phyloP scores from a whole-genome alignment of 257 asterid species.

The Solanum dulcamara region DNA sequence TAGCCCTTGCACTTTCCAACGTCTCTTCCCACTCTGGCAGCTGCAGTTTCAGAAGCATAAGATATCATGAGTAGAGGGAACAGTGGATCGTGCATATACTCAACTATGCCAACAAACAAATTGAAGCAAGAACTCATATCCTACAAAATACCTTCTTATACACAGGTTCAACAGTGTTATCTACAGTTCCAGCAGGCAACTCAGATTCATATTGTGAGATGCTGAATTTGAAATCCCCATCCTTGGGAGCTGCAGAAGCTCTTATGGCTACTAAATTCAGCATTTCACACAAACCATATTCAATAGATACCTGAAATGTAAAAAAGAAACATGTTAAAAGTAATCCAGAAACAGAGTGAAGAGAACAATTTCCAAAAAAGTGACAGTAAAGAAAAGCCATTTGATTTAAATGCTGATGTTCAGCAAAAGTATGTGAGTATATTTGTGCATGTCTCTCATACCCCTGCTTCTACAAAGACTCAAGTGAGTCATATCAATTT shows the following conservation, averaged over 20 bases:
- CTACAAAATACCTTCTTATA: conserved; percentile 45
- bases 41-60: conserved; percentile 18
- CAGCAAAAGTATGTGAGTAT: not conserved
- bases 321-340: not conserved
- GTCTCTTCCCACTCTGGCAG: conserved; percentile 78
- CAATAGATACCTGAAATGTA: conserved; percentile 55
- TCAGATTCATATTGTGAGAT: conserved; percentile 51
- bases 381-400: not conserved
- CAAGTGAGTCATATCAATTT: not conserved
- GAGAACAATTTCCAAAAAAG: not conserved
- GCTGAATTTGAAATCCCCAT: conserved; percentile 53
- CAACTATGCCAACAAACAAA: not conserved
- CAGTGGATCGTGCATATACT: not conserved
- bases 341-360: not conserved
- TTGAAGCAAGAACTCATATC: not conserved
- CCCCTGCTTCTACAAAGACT: not conserved
- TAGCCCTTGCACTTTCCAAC: conserved; percentile 32
- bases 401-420: not conserved
- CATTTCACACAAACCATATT: conserved; percentile 81
- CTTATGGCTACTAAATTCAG: conserved; percentile 58
- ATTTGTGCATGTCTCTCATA: not conserved
- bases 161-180: conserved; percentile 26
- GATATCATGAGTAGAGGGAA: not conserved
- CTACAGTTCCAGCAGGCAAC: conserved; percentile 65
- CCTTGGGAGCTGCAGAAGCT: conserved; percentile 58